Evolutionary conservation across 306 rosid genomes (phyloP).

Genomic region (Geum urbanum): DNA sequence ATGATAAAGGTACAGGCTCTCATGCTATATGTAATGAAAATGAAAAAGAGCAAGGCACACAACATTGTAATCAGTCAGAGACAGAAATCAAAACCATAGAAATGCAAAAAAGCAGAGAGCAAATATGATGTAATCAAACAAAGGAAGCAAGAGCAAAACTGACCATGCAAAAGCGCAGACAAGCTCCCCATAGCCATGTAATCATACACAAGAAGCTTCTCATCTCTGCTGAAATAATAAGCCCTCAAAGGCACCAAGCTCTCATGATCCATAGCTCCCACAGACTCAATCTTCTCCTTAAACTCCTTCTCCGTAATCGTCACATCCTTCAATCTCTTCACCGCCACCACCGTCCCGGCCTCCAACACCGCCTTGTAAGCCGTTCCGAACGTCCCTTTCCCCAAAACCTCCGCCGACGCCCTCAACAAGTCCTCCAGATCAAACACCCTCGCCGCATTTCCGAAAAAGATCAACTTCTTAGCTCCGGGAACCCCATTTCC

Average conservation of each 20-base stretch:
- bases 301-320: slow-evolving; percentile 39
- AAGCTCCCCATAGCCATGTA: slow-evolving; percentile 63
- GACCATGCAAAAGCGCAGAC: slow-evolving; percentile 51
- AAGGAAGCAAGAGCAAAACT: slow-evolving; percentile 7
- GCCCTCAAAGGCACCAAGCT: slow-evolving; percentile 47
- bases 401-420: slow-evolving; percentile 56
- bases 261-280: slow-evolving; percentile 44
- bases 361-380: slow-evolving; percentile 52
- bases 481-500: slow-evolving; percentile 7
- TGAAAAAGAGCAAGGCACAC: background rate
- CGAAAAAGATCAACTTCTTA: slow-evolving; percentile 42
- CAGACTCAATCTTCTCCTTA: slow-evolving; percentile 44
- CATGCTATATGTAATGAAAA: too few relatives aligned
- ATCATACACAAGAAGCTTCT: slow-evolving; percentile 55
- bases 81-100: background rate
- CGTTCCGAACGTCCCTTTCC: slow-evolving; percentile 52
- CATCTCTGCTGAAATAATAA: slow-evolving; percentile 43
- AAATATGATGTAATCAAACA: background rate
- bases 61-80: too few relatives aligned
- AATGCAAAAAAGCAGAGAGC: too few relatives aligned
- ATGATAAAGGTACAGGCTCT: background rate
- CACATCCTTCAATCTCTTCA: slow-evolving; percentile 53
- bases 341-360: slow-evolving; percentile 47
- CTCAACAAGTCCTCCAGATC: slow-evolving; percentile 54
- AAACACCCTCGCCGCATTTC: slow-evolving; percentile 38